Evolutionary conservation across 345 rosid species (phyloP).

Genomic region (Aegle marmelos): DNA sequence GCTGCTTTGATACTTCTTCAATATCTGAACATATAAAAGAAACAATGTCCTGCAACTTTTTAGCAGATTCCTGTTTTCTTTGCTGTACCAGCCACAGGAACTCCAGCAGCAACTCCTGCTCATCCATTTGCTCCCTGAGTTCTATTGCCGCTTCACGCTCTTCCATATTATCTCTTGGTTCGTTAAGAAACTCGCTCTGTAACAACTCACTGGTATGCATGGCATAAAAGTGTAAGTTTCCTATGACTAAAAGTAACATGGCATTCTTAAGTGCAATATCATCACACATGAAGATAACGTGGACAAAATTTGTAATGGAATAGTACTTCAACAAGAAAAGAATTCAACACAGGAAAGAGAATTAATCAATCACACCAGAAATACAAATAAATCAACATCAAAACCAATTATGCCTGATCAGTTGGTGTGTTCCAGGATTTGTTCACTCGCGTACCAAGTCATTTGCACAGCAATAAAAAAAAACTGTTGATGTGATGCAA

Average conservation of each 20-base stretch:
- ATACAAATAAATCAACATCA: not conserved
- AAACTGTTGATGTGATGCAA: not conserved
- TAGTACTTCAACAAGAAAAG: not conserved
- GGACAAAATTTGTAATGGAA: not conserved
- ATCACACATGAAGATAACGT: not conserved
- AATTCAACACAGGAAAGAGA: not conserved
- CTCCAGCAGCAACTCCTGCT: slow-evolving; percentile 83
- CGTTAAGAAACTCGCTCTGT: slow-evolving; percentile 77
- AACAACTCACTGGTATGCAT: slow-evolving; percentile 65
- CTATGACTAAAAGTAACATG: not conserved
- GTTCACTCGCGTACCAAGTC: not conserved
- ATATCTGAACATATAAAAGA: slow-evolving; percentile 77
- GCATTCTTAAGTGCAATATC: not conserved
- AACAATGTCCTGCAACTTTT: slow-evolving; percentile 61
- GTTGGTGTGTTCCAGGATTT: not conserved
- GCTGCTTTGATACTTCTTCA: slow-evolving; percentile 72
- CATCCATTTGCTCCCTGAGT: slow-evolving; percentile 74
- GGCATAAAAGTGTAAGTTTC: slow-evolving; percentile 6
- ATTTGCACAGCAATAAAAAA: not conserved
- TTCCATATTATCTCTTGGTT: slow-evolving; percentile 67
- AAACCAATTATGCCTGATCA: not conserved
- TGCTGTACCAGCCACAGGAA: slow-evolving; percentile 73
- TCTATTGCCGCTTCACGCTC: slow-evolving; percentile 85
- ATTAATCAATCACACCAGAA: not conserved
- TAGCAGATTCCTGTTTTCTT: slow-evolving; percentile 72